Conservation (phyloP, 2,329 filamentous ascomycete species). For the Diaporthe eres region DNA sequence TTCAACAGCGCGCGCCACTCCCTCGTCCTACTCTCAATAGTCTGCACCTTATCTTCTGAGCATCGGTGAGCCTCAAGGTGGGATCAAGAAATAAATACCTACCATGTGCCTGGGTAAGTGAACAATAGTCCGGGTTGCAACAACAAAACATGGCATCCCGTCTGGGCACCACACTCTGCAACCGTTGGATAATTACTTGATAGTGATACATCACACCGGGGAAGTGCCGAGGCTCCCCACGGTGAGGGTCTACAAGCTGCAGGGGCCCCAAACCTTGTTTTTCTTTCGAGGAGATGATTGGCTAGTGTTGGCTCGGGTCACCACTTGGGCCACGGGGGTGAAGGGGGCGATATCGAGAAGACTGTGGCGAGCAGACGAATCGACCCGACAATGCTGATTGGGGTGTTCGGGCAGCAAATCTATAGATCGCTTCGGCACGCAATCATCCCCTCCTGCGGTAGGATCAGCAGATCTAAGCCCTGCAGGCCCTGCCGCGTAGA, state of each 20-base stretch:
- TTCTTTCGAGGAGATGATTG: background rate
- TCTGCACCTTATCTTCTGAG: background rate
- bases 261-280: slow-evolving; percentile 20
- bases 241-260: background rate
- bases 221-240: slow-evolving; percentile 18
- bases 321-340: background rate
- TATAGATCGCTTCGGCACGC: background rate
- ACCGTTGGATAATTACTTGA: background rate
- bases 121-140: slow-evolving; percentile 1
- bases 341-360: background rate
- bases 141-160: background rate
- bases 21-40: background rate
- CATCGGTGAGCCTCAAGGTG: background rate
- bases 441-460: background rate
- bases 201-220: slow-evolving; percentile 15
- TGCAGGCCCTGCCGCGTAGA: background rate
- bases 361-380: background rate
- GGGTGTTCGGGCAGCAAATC: background rate
- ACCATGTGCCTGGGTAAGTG: background rate
- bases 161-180: background rate
- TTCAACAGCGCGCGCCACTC: background rate
- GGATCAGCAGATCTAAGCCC: slow-evolving; percentile 13
- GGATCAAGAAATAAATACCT: background rate
- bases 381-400: background rate
- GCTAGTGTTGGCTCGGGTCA: background rate